A percentile compares a stretch with the other conserved stretches of the same genome.
Evolutionary conservation across 371 early-diverging fungal genomes (phyloP).

Genomic region (Mortierella sp.): DNA sequence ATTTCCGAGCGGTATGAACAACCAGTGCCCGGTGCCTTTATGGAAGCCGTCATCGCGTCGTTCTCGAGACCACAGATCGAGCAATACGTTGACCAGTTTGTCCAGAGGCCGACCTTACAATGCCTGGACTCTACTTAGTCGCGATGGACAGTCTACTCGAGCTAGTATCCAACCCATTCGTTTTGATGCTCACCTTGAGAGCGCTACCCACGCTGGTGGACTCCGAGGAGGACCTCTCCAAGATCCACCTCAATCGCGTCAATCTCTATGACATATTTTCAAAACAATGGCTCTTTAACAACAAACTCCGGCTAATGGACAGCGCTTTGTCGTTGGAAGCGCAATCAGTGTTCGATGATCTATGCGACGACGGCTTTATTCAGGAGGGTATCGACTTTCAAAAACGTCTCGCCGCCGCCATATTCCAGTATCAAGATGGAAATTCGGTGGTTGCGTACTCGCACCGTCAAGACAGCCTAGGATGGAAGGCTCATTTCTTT

Average conservation of each 20-base stretch:
- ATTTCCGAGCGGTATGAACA: too few relatives aligned
- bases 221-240: neutral
- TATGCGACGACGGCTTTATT: too few relatives aligned
- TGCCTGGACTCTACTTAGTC: too few relatives aligned
- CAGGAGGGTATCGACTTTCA: too few relatives aligned
- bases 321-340: neutral
- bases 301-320: neutral
- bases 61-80: too few relatives aligned
- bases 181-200: neutral
- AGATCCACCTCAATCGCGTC: neutral
- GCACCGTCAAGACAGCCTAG: neutral
- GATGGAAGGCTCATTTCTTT: constrained; percentile 15
- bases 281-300: constrained; percentile 7
- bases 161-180: constrained; percentile 18
- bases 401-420: too few relatives aligned
- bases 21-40: too few relatives aligned
- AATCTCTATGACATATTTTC: constrained; percentile 6
- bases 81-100: too few relatives aligned
- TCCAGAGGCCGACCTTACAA: too few relatives aligned
- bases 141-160: neutral
- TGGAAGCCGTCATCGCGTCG: too few relatives aligned
- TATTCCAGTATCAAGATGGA: neutral
- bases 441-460: constrained; percentile 5
- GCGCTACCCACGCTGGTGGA: constrained; percentile 4
- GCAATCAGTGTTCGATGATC: too few relatives aligned